These are phyloP conservation scores for Leishmania tropica DNA, from an alignment of 208 protist genomes.

Conservation along the genomic window DNA sequence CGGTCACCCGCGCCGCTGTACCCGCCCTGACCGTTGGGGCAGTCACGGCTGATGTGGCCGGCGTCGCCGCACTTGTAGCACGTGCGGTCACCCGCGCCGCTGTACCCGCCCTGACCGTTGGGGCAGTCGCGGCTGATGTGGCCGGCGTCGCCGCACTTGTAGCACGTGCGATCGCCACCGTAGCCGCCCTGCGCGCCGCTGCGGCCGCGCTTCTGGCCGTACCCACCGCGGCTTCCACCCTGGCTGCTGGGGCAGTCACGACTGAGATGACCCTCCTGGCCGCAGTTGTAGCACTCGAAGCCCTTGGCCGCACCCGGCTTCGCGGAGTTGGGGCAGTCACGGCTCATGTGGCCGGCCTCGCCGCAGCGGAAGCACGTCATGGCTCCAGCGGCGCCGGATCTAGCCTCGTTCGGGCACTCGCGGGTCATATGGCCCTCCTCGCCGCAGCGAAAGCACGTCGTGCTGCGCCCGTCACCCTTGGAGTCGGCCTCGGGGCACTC, in stretches of 20 bases:
- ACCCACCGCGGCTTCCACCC: constrained; percentile 43
- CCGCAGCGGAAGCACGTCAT: constrained; percentile 86
- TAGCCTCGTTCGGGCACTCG: constrained; percentile 63
- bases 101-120: constrained; percentile 39
- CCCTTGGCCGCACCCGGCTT: constrained; percentile 47
- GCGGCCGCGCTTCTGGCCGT: constrained; percentile 62
- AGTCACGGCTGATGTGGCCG: constrained; percentile 85
- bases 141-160: constrained; percentile 83
- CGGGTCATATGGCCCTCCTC: constrained; percentile 66
- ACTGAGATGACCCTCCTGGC: constrained; percentile 69
- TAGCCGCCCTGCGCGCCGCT: constrained; percentile 55
- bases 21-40: constrained; percentile 45
- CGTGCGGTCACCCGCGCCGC: constrained; percentile 59
- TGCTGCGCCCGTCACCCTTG: constrained; percentile 41
- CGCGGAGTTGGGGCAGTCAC: constrained; percentile 85
- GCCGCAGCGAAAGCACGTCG: constrained; percentile 71
- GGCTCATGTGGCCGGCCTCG: constrained; percentile 76
- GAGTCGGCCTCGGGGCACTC: constrained; percentile 73
- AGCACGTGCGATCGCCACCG: constrained; percentile 73
- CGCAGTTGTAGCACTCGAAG: constrained; percentile 78
- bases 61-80: constrained; percentile 83
- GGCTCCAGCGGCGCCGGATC: constrained; percentile 33
- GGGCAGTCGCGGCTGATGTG: constrained; percentile 89
- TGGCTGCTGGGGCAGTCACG: constrained; percentile 76
- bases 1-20: constrained; percentile 45